Evolutionary conservation across 2,329 filamentous ascomycete species (phyloP), one percentile per base, ranked within the genome.

Genomic region (Ascochyta rabiei): DNA sequence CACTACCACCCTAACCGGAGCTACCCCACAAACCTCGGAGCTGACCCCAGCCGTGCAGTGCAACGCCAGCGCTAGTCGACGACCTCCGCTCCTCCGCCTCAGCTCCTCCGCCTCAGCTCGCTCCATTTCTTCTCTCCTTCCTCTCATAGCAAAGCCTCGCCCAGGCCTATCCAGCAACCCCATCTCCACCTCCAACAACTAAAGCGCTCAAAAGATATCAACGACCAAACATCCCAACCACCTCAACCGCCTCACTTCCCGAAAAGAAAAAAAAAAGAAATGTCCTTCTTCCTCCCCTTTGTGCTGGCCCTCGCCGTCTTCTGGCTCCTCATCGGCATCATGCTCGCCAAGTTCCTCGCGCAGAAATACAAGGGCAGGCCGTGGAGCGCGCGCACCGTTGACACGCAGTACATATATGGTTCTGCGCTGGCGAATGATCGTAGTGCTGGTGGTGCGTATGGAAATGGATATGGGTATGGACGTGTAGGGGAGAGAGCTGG

Each of bases 331-430:
- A 50, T 66, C 15, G 64, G 64, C 10, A 13, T 64, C 12, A 24
- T 62, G 26, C 53, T 67, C 9, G 63, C 63, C 16, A 45, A 37
- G 15, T 66, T 60, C 54, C 53, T 66, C 6, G 64, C 65, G 18
- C 64, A 66, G 38, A 55, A 64, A 8, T 61, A 60, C 10, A 59
- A 59, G 13, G 55, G 57, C 6, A 49, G 40, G 12, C 40, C 52
- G 1, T 57, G 46, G 45, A 50, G 34, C 1, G n/a, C n/a, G 4
- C 28, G 30, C 2, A 16, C 23, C 1, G 42, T 55, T 15, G 46
- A 55, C 13, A 37, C 41, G 31, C 42, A 37, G 30, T 50, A 24
- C 13, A 28, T 55, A 0, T 55, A 55, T 18, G 52, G 52, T 2
- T 28, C 6, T 4, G 38, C 53, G 2, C 8, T 56, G 33, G 21